These are phyloP conservation scores for Podaxis sp. DNA, from an alignment of 768 basidiomycete species.

Conservation along the genomic window DNA sequence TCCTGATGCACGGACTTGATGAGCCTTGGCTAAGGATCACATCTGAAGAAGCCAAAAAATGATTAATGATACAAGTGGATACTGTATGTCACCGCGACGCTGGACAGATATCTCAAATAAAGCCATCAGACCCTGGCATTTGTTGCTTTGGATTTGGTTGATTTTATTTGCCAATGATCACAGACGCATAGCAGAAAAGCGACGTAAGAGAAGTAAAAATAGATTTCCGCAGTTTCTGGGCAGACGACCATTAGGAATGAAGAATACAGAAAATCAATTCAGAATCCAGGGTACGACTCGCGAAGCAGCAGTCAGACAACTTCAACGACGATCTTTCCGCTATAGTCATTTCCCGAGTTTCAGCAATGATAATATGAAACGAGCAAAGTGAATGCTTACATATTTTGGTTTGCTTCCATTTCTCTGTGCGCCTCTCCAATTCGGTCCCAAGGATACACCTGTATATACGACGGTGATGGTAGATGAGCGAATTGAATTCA, in stretches of 20 bases:
- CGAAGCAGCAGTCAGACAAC: conserved; percentile 24
- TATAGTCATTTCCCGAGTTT: conserved; percentile 19
- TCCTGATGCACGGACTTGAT: no score
- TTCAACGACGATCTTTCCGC: conserved; percentile 48
- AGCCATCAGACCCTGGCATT: not conserved
- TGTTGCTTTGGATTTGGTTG: not conserved
- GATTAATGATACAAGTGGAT: conserved; percentile 6
- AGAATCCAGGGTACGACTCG: not conserved
- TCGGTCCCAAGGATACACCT: conserved; percentile 81
- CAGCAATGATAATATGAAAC: conserved; percentile 5
- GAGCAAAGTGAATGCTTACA: conserved; percentile 16
- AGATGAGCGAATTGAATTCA: not conserved
- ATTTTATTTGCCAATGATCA: not conserved
- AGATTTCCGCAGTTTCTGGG: conserved; percentile 4
- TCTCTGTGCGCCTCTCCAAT: conserved; percentile 80
- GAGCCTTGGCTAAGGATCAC: not conserved
- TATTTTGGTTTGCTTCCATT: conserved; percentile 71
- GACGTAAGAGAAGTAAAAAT: not conserved
- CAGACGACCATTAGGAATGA: not conserved
- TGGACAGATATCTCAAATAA: not conserved
- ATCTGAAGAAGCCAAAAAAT: not conserved
- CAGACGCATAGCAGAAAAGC: not conserved
- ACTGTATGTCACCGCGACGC: conserved; percentile 3
- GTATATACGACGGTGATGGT: conserved; percentile 10
- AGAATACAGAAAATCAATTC: not conserved